Evolutionary conservation across 441 rosid species (phyloP).

Genomic region (Erodium texanum): DNA sequence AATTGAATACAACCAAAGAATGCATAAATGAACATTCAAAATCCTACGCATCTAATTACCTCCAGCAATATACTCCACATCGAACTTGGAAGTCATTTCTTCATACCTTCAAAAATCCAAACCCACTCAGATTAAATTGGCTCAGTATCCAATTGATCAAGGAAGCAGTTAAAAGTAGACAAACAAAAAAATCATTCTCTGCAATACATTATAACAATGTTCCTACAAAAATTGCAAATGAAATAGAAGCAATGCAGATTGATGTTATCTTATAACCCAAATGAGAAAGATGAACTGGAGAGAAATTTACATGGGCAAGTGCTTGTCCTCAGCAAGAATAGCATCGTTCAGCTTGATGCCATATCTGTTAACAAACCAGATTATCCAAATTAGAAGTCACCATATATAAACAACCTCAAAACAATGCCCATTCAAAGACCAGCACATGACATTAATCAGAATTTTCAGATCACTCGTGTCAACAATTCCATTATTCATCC

Average conservation of each 20-base stretch:
- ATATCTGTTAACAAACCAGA: constrained; percentile 33
- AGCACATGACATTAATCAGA: no score
- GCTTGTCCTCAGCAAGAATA: constrained; percentile 90
- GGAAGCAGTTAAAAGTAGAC: neutral
- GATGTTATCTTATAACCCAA: no score
- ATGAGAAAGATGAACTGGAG: neutral
- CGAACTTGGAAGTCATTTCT: constrained; percentile 50
- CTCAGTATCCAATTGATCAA: neutral
- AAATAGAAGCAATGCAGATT: no score
- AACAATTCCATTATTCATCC: no score
- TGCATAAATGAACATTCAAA: neutral
- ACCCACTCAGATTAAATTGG: neutral
- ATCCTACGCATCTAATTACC: constrained; percentile 32
- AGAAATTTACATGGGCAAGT: constrained; percentile 65
- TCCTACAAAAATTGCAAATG: no score
- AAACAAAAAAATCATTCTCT: neutral
- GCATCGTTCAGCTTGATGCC: constrained; percentile 83
- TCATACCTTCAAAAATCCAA: constrained; percentile 41
- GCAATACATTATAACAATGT: no score
- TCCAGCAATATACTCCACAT: constrained; percentile 90
- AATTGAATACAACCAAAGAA: no score
- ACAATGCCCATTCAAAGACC: no score
- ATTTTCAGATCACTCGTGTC: no score
- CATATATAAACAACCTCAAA: no score
- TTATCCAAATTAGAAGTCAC: no score